phyloP scores from a whole-genome alignment of 2,329 filamentous ascomycete genomes.

The Hansfordia pulvinata region DNA sequence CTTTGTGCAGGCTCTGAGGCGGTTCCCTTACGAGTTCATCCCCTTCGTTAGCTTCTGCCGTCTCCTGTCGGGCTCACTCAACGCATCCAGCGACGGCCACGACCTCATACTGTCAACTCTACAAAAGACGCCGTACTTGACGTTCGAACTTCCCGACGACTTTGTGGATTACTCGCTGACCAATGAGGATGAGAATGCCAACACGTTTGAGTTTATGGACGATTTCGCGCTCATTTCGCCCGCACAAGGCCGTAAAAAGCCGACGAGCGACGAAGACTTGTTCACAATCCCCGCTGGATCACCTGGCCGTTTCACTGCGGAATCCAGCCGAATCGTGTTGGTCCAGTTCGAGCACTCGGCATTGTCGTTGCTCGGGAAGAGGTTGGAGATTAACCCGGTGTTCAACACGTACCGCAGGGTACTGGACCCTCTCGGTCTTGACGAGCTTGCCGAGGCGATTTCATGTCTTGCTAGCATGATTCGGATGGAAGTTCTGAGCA shows the following conservation, averaged over 20 bases:
- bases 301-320: conserved; percentile 59
- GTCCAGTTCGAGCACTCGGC: conserved; percentile 71
- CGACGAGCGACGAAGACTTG: conserved; percentile 28
- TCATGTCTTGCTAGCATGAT: conserved; percentile 61
- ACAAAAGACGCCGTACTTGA: conserved; percentile 58
- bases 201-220: conserved; percentile 56
- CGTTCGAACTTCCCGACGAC: conserved; percentile 56
- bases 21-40: conserved; percentile 76
- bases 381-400: conserved; percentile 53
- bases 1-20: conserved; percentile 55
- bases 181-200: conserved; percentile 75
- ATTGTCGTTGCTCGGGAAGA: conserved; percentile 64
- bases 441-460: conserved; percentile 61
- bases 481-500: conserved; percentile 30
- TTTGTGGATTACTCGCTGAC: conserved; percentile 68
- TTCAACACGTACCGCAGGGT: conserved; percentile 39
- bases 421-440: conserved; percentile 38
- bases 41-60: conserved; percentile 66
- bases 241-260: conserved; percentile 27
- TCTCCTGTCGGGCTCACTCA: conserved; percentile 40
- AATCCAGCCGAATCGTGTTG: conserved; percentile 62
- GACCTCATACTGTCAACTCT: conserved; percentile 48
- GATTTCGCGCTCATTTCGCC: conserved; percentile 50
- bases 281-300: conserved; percentile 56
- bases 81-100: conserved; percentile 17